Conservation (phyloP, 352 stramenopile species). For the Phytopythium helicoides region DNA sequence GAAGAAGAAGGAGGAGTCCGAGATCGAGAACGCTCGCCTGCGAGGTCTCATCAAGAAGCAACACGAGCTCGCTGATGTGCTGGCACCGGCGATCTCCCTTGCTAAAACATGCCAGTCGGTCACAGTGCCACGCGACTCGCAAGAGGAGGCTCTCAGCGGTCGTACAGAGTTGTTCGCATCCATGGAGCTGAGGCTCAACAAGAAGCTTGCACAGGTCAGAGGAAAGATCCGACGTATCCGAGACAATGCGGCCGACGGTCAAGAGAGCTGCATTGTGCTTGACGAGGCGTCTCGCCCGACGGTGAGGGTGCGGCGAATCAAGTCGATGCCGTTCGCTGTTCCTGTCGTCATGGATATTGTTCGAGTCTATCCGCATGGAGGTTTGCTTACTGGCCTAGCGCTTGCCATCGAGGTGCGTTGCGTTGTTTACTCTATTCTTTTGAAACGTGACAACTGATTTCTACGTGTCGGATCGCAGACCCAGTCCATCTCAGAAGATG, state of each 20-base stretch:
- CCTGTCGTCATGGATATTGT: neutral
- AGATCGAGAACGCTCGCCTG: slow-evolving; percentile 3
- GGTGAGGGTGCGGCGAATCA: neutral
- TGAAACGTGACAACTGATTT: neutral
- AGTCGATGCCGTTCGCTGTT: neutral
- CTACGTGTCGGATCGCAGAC: neutral
- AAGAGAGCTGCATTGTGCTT: neutral
- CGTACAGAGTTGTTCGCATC: neutral
- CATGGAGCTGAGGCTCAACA: slow-evolving; percentile 1
- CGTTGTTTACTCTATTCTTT: neutral
- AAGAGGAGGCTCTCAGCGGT: neutral
- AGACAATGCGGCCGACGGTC: neutral
- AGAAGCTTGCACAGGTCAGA: neutral
- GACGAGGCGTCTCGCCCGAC: neutral
- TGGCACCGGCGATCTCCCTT: neutral
- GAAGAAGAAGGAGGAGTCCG: neutral
- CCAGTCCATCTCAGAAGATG: neutral
- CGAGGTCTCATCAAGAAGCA: neutral
- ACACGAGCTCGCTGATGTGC: neutral
- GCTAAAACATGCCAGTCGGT: neutral
- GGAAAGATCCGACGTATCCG: neutral
- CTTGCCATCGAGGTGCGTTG: neutral
- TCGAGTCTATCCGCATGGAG: neutral
- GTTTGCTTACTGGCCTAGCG: neutral
- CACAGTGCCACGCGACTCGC: slow-evolving; percentile 1